Evolutionary conservation across 371 early-diverging fungal species (phyloP).

Genomic region (Zopfochytrium polystomum): DNA sequence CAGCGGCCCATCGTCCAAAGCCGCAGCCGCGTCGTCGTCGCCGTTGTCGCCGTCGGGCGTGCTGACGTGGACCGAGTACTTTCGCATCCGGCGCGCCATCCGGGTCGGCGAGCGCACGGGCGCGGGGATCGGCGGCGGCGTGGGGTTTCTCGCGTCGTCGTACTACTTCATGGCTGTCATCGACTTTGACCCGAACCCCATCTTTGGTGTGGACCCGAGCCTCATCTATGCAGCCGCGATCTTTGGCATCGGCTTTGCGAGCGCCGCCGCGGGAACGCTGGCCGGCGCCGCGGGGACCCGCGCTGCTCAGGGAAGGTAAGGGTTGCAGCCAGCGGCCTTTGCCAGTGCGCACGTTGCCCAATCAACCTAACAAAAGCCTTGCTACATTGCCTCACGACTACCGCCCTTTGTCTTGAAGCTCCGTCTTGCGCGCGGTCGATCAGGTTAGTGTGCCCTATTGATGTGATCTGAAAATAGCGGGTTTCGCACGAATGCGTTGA

Average conservation of each 20-base stretch:
- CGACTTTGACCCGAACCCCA: slow-evolving; percentile 72
- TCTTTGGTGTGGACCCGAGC: slow-evolving; percentile 66
- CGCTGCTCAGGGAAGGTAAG: slow-evolving; percentile 37
- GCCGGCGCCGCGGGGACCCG: slow-evolving; percentile 66
- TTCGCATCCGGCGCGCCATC: slow-evolving; percentile 67
- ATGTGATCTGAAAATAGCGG: no score
- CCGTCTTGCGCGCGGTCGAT: slow-evolving; percentile 44
- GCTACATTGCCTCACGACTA: no score
- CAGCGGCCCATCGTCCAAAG: background rate
- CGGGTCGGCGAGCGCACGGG: slow-evolving; percentile 67
- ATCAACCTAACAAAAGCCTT: background rate
- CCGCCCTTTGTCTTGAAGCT: slow-evolving; percentile 12
- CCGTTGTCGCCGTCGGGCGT: no score
- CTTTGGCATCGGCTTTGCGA: no score
- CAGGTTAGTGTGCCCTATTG: no score
- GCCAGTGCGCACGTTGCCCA: background rate
- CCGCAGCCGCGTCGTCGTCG: no score
- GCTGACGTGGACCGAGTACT: slow-evolving; percentile 55
- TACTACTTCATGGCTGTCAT: slow-evolving; percentile 66
- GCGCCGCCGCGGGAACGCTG: slow-evolving; percentile 66
- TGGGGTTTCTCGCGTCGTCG: slow-evolving; percentile 60
- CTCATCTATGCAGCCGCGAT: slow-evolving; percentile 48
- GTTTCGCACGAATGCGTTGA: no score
- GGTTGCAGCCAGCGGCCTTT: background rate
- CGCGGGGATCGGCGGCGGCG: slow-evolving; percentile 59